Evolutionary conservation across 2,329 filamentous ascomycete genomes (phyloP).

Genomic region (Phialophora expanda): DNA sequence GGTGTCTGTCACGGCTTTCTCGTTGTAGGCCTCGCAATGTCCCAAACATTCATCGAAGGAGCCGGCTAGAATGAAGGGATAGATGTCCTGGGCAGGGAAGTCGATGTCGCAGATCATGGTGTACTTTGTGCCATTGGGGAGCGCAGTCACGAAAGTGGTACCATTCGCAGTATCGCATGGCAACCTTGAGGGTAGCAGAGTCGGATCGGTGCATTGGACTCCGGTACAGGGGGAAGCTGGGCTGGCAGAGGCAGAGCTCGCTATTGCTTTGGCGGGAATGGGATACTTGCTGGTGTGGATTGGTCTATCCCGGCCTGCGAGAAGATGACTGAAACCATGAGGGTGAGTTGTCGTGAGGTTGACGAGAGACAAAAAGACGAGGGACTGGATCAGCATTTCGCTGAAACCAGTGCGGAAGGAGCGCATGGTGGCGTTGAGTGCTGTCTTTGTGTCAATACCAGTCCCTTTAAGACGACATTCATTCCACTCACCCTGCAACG

Average conservation of each 20-base stretch:
- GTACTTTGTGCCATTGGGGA: slow-evolving; percentile 40
- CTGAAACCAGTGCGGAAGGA: slow-evolving; percentile 19
- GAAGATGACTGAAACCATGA: slow-evolving; percentile 15
- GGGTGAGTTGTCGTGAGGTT: slow-evolving; percentile 12
- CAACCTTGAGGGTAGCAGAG: not conserved
- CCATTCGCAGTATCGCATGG: slow-evolving; percentile 33
- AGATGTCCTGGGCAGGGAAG: slow-evolving; percentile 39
- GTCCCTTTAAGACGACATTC: not conserved
- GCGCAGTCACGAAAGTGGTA: not conserved
- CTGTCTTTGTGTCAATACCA: slow-evolving; percentile 11
- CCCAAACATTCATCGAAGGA: slow-evolving; percentile 40
- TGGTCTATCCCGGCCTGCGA: slow-evolving; percentile 25
- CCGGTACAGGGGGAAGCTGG: slow-evolving; percentile 24
- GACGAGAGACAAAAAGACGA: slow-evolving; percentile 6
- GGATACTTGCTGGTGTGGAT: slow-evolving; percentile 22
- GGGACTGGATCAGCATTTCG: slow-evolving; percentile 30
- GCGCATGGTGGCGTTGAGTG: slow-evolving; percentile 20
- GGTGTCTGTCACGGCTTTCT: slow-evolving; percentile 20
- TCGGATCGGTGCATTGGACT: slow-evolving; percentile 16
- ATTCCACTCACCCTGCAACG: slow-evolving; percentile 10
- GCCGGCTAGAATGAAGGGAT: slow-evolving; percentile 39
- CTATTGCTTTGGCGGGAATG: slow-evolving; percentile 17
- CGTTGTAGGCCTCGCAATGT: slow-evolving; percentile 41
- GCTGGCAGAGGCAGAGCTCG: slow-evolving; percentile 1
- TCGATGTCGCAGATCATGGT: slow-evolving; percentile 41